These are phyloP conservation scores for Cantharellus anzutake DNA, from an alignment of 768 basidiomycete species.

Conservation along the genomic window DNA sequence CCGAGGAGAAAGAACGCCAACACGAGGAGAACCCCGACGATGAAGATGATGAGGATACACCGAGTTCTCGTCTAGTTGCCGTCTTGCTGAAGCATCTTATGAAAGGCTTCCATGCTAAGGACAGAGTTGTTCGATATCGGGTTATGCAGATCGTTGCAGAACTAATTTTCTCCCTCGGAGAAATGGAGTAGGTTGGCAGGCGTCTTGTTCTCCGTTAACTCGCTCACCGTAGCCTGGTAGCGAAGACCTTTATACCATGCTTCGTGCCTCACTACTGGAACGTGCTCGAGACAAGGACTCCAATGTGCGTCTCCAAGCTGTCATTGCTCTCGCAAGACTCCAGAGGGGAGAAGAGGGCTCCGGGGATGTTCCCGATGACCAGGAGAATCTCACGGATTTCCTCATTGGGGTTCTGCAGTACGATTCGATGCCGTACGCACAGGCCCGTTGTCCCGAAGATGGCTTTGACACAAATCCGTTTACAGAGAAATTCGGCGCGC, in stretches of 20 bases:
- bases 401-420: slow-evolving; percentile 46
- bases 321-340: slow-evolving; percentile 60
- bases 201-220: background rate
- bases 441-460: background rate
- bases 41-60: slow-evolving; percentile 37
- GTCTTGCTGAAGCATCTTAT: slow-evolving; percentile 53
- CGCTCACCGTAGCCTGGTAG: slow-evolving; percentile 22
- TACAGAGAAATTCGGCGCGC: slow-evolving; percentile 74
- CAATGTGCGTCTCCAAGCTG: slow-evolving; percentile 57
- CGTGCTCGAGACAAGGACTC: slow-evolving; percentile 66
- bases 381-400: slow-evolving; percentile 33
- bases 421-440: slow-evolving; percentile 58
- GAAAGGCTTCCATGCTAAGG: slow-evolving; percentile 65
- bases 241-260: slow-evolving; percentile 47
- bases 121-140: slow-evolving; percentile 72
- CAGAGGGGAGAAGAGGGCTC: slow-evolving; percentile 43
- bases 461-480: background rate
- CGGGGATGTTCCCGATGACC: slow-evolving; percentile 31
- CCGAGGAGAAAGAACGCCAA: slow-evolving; percentile 18
- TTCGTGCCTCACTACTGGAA: slow-evolving; percentile 47
- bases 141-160: slow-evolving; percentile 58
- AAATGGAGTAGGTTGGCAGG: slow-evolving; percentile 50
- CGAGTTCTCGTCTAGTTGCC: slow-evolving; percentile 46
- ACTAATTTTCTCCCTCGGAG: slow-evolving; percentile 62
- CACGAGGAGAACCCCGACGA: slow-evolving; percentile 17